These are phyloP conservation scores for Claviceps arundinis DNA, from an alignment of 2,329 filamentous ascomycete genomes.

Conservation along the genomic window DNA sequence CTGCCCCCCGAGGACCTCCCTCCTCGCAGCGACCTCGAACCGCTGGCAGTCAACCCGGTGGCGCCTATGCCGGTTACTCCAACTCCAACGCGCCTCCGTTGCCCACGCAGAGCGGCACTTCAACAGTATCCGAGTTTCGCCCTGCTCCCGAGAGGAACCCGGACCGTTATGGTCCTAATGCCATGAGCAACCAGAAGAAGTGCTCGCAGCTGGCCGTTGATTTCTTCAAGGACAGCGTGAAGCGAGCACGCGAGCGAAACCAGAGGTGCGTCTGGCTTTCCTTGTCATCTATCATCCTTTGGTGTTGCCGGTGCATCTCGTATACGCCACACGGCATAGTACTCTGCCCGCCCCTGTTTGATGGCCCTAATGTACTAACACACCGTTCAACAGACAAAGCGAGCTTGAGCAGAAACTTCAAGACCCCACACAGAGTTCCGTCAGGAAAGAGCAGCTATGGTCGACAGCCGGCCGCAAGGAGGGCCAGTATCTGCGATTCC, in stretches of 20 bases:
- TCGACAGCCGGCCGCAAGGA: constrained; percentile 77
- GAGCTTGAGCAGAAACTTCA: constrained; percentile 79
- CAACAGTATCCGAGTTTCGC: constrained; percentile 59
- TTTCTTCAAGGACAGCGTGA: constrained; percentile 98
- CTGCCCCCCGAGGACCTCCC: constrained; percentile 51
- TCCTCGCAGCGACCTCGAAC: constrained; percentile 71
- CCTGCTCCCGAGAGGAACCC: constrained; percentile 76
- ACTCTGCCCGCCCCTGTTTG: background rate
- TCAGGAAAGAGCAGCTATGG: constrained; percentile 73
- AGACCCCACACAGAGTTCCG: constrained; percentile 60
- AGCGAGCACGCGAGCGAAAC: constrained; percentile 88
- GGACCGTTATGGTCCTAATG: constrained; percentile 39
- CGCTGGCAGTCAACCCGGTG: constrained; percentile 56
- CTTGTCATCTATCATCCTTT: background rate
- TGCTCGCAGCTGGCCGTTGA: constrained; percentile 62
- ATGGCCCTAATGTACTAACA: background rate
- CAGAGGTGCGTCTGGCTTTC: constrained; percentile 48
- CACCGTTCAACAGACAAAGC: constrained; percentile 51
- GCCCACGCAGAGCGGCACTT: constrained; percentile 41
- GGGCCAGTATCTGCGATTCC: constrained; percentile 83
- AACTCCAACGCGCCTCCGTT: constrained; percentile 44
- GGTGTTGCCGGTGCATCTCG: background rate
- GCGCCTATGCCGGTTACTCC: constrained; percentile 52
- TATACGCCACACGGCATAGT: too few species aligned
- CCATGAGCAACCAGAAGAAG: constrained; percentile 59